A percentile compares a stretch with the other conserved stretches of the same genome.
These are phyloP conservation scores for Lipomyces oligophaga DNA, from an alignment of 805 yeast species.

Conservation along the genomic window DNA sequence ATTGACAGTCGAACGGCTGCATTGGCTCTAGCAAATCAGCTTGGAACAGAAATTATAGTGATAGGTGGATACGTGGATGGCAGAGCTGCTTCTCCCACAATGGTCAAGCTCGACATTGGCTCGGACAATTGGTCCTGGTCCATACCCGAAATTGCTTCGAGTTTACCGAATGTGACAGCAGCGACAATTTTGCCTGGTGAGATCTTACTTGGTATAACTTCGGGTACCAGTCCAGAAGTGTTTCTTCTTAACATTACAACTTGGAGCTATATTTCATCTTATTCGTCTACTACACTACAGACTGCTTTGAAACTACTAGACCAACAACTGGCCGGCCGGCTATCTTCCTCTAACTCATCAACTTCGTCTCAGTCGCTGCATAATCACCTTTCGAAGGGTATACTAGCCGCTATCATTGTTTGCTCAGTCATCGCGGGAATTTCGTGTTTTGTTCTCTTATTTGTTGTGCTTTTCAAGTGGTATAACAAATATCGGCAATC, in stretches of 20 bases:
- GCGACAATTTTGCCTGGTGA: conserved; percentile 37
- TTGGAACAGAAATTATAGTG: conserved; percentile 45
- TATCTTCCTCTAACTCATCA: not conserved
- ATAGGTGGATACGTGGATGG: conserved; percentile 56
- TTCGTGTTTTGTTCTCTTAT: conserved; percentile 37
- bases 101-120: conserved; percentile 40
- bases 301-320: conserved; percentile 30
- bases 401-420: conserved; percentile 47
- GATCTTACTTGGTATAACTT: conserved; percentile 28
- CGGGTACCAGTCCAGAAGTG: conserved; percentile 4
- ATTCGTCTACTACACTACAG: conserved; percentile 7
- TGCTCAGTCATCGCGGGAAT: conserved; percentile 44
- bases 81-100: conserved; percentile 43
- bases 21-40: conserved; percentile 51
- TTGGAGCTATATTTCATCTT: conserved; percentile 13
- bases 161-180: conserved; percentile 29
- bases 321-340: not conserved
- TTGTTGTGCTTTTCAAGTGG: conserved; percentile 36
- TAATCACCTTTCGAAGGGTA: conserved; percentile 34
- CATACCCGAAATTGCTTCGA: conserved; percentile 20
- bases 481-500: conserved; percentile 30
- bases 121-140: conserved; percentile 17
- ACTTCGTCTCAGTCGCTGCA: not conserved
- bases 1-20: conserved; percentile 55
- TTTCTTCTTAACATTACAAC: conserved; percentile 15